Evolutionary conservation across 768 basidiomycete genomes (phyloP).

Genomic region (Royoungia palumana): DNA sequence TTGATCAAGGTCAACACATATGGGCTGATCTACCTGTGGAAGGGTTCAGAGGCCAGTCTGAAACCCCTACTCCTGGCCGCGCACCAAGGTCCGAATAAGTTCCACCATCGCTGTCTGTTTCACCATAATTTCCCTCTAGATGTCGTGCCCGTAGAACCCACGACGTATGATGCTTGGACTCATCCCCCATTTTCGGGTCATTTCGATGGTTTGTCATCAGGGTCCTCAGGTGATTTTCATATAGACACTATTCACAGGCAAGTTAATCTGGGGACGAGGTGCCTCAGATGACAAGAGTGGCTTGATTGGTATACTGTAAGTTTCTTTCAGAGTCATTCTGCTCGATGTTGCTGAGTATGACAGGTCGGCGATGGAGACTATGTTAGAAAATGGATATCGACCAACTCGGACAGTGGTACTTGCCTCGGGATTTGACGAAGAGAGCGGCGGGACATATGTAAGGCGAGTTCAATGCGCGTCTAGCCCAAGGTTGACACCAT

Average conservation of each 20-base stretch:
- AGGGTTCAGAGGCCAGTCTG: conserved; percentile 43
- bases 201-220: conserved; percentile 44
- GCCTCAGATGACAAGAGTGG: conserved; percentile 60
- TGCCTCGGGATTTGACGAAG: conserved; percentile 77
- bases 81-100: conserved; percentile 45
- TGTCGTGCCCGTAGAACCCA: conserved; percentile 63
- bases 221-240: neutral
- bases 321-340: neutral
- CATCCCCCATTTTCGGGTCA: conserved; percentile 62
- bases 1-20: conserved; percentile 61
- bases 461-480: neutral
- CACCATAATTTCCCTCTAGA: conserved; percentile 35
- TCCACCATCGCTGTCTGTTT: neutral
- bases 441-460: conserved; percentile 52
- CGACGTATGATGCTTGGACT: conserved; percentile 54
- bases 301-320: conserved; percentile 62
- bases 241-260: conserved; percentile 20
- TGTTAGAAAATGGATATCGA: conserved; percentile 58
- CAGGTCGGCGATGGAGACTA: conserved; percentile 57
- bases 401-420: conserved; percentile 63
- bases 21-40: conserved; percentile 58
- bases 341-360: neutral
- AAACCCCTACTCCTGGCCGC: conserved; percentile 56
- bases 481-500: neutral
- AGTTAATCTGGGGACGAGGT: conserved; percentile 50